Evolutionary conservation across 1,284 basidiomycete species (phyloP).

Genomic region (Golubevia sp.): DNA sequence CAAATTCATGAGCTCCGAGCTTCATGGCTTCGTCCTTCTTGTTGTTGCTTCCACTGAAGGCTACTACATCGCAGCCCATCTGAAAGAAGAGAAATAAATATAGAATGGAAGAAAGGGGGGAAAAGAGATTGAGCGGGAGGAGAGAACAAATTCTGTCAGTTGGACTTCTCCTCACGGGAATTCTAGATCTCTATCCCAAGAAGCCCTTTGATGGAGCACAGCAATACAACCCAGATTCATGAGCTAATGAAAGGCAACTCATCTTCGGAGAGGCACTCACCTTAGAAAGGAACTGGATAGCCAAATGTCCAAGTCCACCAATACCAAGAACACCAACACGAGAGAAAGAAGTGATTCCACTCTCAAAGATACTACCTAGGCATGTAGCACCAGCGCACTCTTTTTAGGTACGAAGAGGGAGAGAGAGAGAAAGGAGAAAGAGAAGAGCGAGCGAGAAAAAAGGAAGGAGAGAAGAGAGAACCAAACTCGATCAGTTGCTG

Average conservation of each 20-base stretch:
- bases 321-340: constrained; percentile 37
- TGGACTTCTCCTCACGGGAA: too few species aligned
- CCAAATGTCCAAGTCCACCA: constrained; percentile 21
- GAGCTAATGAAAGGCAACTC: background rate
- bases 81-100: background rate
- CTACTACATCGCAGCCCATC: constrained; percentile 33
- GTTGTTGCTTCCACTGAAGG: constrained; percentile 30
- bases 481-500: background rate
- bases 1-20: constrained; percentile 43
- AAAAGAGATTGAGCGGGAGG: too few species aligned
- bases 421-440: too few species aligned
- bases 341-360: constrained; percentile 16
- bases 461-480: background rate
- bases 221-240: too few species aligned
- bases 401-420: too few species aligned
- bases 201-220: too few species aligned
- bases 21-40: constrained; percentile 42
- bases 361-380: constrained; percentile 29
- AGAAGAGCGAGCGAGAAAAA: too few species aligned
- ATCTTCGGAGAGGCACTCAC: background rate
- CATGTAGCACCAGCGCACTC: constrained; percentile 45
- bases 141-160: too few species aligned
- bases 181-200: too few species aligned
- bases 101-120: background rate
- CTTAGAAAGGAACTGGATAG: too few species aligned